A percentile compares a stretch with the other conserved stretches of the same genome.
phyloP scores from a whole-genome alignment of 345 rosid species.

The Rhodamnia argentea region DNA sequence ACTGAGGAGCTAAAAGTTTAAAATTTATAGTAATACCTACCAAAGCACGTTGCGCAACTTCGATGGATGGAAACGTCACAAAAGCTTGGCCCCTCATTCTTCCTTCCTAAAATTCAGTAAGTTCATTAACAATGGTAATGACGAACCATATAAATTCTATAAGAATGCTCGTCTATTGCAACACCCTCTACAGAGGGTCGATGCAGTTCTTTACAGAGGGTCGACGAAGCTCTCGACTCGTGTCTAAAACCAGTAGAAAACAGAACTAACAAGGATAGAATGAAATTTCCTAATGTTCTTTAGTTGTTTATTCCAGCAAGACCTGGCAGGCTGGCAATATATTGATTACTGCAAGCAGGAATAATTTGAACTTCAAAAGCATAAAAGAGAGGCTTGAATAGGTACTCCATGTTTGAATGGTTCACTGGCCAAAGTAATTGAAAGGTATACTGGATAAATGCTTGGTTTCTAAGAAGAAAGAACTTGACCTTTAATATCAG shows the following conservation, averaged over 20 bases:
- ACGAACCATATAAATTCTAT: neutral
- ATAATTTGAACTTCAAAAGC: neutral
- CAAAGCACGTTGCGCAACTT: constrained; percentile 80
- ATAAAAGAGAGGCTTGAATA: neutral
- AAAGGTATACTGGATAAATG: neutral
- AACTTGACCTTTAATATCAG: neutral
- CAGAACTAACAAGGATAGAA: neutral
- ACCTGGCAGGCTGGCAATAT: neutral
- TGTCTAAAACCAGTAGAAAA: neutral
- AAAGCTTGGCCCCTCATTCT: constrained; percentile 98
- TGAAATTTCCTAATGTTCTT: neutral
- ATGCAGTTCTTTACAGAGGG: neutral
- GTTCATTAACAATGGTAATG: neutral
- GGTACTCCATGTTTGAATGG: neutral
- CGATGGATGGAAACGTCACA: constrained; percentile 83
- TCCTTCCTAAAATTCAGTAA: constrained; percentile 58
- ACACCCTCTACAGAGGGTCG: neutral
- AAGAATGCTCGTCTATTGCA: neutral
- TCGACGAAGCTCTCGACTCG: neutral
- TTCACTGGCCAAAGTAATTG: neutral
- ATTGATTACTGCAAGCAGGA: neutral
- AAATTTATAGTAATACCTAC: constrained; percentile 22
- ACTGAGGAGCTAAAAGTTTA: neutral
- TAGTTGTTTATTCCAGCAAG: neutral
- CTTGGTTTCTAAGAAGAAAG: neutral